Evolutionary conservation across 2,329 filamentous ascomycete genomes (phyloP).

Genomic region (Phyllosticta paracitricarpa): DNA sequence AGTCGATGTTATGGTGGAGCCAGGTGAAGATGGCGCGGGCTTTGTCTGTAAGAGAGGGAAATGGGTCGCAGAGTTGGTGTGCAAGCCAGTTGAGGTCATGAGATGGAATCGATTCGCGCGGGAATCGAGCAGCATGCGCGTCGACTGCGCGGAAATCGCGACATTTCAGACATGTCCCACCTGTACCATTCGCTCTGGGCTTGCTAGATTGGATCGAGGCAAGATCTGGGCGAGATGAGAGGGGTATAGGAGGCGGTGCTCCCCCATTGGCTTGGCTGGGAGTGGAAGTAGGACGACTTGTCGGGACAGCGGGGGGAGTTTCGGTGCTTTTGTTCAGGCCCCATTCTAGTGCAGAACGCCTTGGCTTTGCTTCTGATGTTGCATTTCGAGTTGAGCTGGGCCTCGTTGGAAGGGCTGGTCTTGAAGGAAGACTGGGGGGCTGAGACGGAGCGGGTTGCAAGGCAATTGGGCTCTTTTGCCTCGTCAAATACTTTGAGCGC

Average conservation of each 20-base stretch:
- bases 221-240: slow-evolving; percentile 48
- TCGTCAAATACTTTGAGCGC: slow-evolving; percentile 9
- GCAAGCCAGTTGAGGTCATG: slow-evolving; percentile 63
- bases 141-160: slow-evolving; percentile 83
- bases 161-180: slow-evolving; percentile 58
- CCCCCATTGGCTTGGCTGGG: not conserved
- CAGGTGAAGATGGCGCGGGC: slow-evolving; percentile 88
- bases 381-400: slow-evolving; percentile 13
- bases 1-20: slow-evolving; percentile 87
- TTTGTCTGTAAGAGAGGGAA: slow-evolving; percentile 78
- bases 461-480: slow-evolving; percentile 2
- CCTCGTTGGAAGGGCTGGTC: slow-evolving; percentile 19
- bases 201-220: slow-evolving; percentile 42
- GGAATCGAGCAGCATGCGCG: slow-evolving; percentile 65
- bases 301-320: slow-evolving; percentile 20
- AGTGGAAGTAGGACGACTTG: not conserved
- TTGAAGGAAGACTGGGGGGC: slow-evolving; percentile 18
- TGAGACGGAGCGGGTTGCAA: slow-evolving; percentile 9
- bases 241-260: slow-evolving; percentile 42
- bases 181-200: slow-evolving; percentile 20
- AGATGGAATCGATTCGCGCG: slow-evolving; percentile 61
- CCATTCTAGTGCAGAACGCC: slow-evolving; percentile 37
- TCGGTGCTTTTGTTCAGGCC: slow-evolving; percentile 33
- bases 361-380: slow-evolving; percentile 24
- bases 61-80: slow-evolving; percentile 65